Conservation (phyloP, 2,329 filamentous ascomycete genomes). For the Tolypocladium tropicale region DNA sequence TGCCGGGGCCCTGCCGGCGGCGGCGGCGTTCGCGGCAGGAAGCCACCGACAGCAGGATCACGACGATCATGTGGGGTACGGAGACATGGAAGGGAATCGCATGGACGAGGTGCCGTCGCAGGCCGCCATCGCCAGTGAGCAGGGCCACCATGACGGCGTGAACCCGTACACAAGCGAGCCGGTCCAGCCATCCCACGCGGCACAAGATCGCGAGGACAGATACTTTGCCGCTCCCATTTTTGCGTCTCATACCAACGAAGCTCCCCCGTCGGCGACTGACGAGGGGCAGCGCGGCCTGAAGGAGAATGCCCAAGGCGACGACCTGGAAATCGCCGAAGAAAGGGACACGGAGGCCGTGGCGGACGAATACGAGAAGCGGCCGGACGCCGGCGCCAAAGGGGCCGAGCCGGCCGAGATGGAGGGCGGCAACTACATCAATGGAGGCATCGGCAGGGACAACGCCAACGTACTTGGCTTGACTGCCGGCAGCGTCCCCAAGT, state of each 20-base stretch:
- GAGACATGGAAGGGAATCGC: slow-evolving; percentile 31
- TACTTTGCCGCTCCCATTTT: slow-evolving; percentile 12
- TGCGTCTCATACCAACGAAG: slow-evolving; percentile 7
- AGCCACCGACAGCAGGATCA: slow-evolving; percentile 21
- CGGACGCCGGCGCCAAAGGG: not conserved
- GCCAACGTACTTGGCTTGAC: slow-evolving; percentile 8
- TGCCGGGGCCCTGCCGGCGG: slow-evolving; percentile 39
- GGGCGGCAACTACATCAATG: slow-evolving; percentile 7
- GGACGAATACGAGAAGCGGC: not conserved
- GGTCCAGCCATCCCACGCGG: slow-evolving; percentile 12
- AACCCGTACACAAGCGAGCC: slow-evolving; percentile 47
- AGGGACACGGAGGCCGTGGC: not conserved
- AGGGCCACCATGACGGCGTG: slow-evolving; percentile 43
- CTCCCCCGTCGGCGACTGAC: not conserved
- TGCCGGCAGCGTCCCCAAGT: slow-evolving; percentile 7
- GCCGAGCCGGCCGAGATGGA: not conserved
- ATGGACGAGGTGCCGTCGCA: slow-evolving; percentile 40
- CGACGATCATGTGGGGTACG: slow-evolving; percentile 27
- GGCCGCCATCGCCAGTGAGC: slow-evolving; percentile 37
- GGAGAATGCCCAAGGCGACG: not conserved
- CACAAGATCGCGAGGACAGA: slow-evolving; percentile 5
- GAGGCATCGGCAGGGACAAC: not conserved
- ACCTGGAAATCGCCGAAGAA: not conserved
- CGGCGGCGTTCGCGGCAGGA: slow-evolving; percentile 15
- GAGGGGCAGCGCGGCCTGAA: not conserved